phyloP scores from a whole-genome alignment of 345 rosid genomes.

The Corymbia maculata region DNA sequence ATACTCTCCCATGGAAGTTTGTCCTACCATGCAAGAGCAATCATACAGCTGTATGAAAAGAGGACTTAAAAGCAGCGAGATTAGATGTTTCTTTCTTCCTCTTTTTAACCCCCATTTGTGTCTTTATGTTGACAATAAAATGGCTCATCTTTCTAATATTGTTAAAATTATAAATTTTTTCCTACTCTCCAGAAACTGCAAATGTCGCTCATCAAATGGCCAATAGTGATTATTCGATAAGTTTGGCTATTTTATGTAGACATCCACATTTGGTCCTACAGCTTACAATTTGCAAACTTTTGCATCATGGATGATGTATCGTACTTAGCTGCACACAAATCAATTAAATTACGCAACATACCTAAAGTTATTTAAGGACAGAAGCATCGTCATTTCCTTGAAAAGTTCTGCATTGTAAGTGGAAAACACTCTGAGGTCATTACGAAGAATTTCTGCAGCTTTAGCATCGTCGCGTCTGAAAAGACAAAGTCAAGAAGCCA shows the following conservation, averaged over 20 bases:
- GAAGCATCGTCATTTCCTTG: conserved; percentile 36
- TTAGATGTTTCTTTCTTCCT: not conserved
- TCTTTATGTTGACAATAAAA: not conserved
- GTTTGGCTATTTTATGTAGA: not conserved
- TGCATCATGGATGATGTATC: not conserved
- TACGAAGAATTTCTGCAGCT: conserved; percentile 31
- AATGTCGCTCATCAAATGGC: not conserved
- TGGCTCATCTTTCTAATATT: not conserved
- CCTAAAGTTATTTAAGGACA: conserved; percentile 39
- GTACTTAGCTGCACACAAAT: not conserved
- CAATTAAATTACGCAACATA: not conserved
- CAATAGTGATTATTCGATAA: not conserved
- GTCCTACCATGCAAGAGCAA: not conserved
- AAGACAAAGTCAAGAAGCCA: not conserved
- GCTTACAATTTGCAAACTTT: not conserved
- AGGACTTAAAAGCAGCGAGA: not conserved
- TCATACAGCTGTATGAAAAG: not conserved
- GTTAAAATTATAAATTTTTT: not conserved
- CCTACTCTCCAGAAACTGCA: not conserved
- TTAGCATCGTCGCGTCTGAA: conserved; percentile 36
- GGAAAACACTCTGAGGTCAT: conserved; percentile 38
- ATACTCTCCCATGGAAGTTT: not conserved
- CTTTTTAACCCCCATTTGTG: not conserved
- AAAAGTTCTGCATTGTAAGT: conserved; percentile 35
- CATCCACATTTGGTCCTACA: not conserved